Conservation (phyloP, 2,329 filamentous ascomycete genomes). For the Beauveria sp. region DNA sequence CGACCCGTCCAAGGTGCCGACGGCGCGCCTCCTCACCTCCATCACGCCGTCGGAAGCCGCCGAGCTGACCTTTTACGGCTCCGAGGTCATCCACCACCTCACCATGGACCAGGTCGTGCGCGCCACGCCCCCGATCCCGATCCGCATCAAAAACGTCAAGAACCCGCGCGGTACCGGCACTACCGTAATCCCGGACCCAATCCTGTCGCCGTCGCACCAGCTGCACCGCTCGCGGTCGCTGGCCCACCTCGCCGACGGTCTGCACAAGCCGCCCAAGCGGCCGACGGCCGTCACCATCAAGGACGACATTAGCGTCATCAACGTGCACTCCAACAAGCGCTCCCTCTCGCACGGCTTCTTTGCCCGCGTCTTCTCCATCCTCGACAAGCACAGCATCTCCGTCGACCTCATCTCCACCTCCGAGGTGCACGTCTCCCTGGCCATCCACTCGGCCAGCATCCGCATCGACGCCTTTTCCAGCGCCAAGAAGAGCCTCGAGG, state of each 20-base stretch:
- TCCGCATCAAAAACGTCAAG: constrained; percentile 89
- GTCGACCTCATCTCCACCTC: constrained; percentile 95
- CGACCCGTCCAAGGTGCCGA: constrained; percentile 86
- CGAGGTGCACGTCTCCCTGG: constrained; percentile 96
- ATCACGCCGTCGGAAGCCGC: constrained; percentile 94
- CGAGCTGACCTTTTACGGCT: constrained; percentile 88
- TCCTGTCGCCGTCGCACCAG: constrained; percentile 47
- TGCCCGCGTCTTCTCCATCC: constrained; percentile 83
- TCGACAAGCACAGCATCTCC: constrained; percentile 78
- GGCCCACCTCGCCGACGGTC: constrained; percentile 20
- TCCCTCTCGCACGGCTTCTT: constrained; percentile 95
- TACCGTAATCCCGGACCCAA: constrained; percentile 70
- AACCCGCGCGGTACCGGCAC: constrained; percentile 74
- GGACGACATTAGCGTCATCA: constrained; percentile 92
- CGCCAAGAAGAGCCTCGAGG: constrained; percentile 64
- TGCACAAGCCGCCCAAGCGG: constrained; percentile 56
- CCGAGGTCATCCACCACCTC: constrained; percentile 96
- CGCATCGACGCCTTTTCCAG: constrained; percentile 55
- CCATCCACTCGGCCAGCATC: constrained; percentile 73
- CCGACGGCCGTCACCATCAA: constrained; percentile 95
- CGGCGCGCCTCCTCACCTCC: constrained; percentile 75
- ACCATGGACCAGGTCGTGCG: constrained; percentile 96
- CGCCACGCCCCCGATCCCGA: constrained; percentile 69
- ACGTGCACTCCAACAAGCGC: constrained; percentile 95
- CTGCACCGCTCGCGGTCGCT: constrained; percentile 40